Percentiles rank a stretch among this genome's conserved stretches.
phyloP scores from a whole-genome alignment of 225 moss, liverwort and hornwort species.

The Pseudisothecium myosuroides region DNA sequence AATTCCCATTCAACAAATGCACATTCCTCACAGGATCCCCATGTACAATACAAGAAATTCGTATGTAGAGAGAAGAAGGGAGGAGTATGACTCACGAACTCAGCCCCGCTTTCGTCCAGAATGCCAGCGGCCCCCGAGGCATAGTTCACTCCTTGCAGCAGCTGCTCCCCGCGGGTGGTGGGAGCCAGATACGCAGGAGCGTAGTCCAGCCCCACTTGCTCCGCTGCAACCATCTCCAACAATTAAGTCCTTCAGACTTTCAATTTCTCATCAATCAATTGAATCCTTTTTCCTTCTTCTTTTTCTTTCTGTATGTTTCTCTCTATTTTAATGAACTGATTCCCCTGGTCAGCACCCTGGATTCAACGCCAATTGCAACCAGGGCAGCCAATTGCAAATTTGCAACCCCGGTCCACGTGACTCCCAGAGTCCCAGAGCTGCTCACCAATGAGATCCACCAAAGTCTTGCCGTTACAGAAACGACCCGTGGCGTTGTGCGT shows the following conservation, averaged over 20 bases:
- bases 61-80: neutral
- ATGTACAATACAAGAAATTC: neutral
- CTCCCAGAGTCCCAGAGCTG: neutral
- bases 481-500: constrained; percentile 34
- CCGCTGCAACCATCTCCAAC: constrained; percentile 19
- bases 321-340: neutral
- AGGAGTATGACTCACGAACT: constrained; percentile 17
- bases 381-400: neutral
- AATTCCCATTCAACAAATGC: neutral
- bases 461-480: constrained; percentile 33
- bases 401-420: neutral
- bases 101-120: constrained; percentile 54
- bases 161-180: constrained; percentile 19
- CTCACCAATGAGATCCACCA: constrained; percentile 28
- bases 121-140: constrained; percentile 73
- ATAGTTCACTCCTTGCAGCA: constrained; percentile 66
- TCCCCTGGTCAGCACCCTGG: neutral
- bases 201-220: constrained; percentile 24
- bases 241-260: neutral
- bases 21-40: neutral
- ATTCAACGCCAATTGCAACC: neutral
- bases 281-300: too few species aligned
- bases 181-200: constrained; percentile 62
- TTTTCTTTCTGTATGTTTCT: rapidly evolving
- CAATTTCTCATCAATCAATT: neutral